Evolutionary conservation across 352 stramenopile species (phyloP), one percentile per base, ranked within the genome.

Genomic region (Pythium guiyangense): DNA sequence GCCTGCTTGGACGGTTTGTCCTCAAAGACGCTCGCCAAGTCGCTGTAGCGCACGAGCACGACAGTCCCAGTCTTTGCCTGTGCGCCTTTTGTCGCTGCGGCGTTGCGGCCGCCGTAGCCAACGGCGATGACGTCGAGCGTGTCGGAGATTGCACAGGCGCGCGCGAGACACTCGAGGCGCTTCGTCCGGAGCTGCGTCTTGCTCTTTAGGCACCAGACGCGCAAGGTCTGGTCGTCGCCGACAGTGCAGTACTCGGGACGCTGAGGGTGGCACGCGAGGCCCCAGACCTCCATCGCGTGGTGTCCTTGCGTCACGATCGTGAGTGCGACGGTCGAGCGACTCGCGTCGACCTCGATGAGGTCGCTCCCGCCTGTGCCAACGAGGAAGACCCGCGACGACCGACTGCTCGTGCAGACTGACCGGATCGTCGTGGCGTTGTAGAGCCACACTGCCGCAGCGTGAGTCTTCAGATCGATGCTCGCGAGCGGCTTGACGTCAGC

Each of bases 301-400:
- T 97, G 90, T 0, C 84, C 88, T 27, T 66, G 63, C 25, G 70
- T 86, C 46, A 81, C 52, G n/a, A 72, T 75, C 44, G 39, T 46
- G 47, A 63, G 51, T 47, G 42, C 22, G 52, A 46, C 29, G 56
- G 20, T 56, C 18, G 64, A 47, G 6, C 61, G 60, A 15, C 42
- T 66, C 6, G 70, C 58, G 63, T 93, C 88, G 26, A 97, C 49
- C 56, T 98, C 87, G 11, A 96, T 67, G 12, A 98, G 56, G 57
- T 97, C 85, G 35, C 86, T 96, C 12, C 87, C 90, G 37, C 52
- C 61, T 17, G 89, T 97, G 18, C 90, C 92, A 15, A 98, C 65
- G 10, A 97, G 57, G 18, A 97, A 67, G 4, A 60, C 54, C 25
- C 72, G 60, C 8, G 68, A 63, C 9, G 67, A 74, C 25, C 63